Conservation (phyloP, 208 protist species). For the Leishmania tropica region DNA sequence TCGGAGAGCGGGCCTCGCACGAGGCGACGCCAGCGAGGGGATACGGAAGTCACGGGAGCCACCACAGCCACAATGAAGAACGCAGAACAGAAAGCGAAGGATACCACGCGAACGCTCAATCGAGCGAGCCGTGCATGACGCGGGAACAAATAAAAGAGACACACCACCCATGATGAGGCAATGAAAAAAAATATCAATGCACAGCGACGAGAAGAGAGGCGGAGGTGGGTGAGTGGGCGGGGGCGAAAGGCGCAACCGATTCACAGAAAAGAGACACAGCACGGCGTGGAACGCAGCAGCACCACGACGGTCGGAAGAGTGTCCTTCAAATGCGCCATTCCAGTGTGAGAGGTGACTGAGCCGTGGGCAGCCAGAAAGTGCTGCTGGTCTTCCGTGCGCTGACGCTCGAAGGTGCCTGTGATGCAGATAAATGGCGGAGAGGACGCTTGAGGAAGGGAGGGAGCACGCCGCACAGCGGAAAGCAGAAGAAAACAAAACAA, state of each 20-base stretch:
- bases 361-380: background rate
- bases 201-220: background rate
- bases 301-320: background rate
- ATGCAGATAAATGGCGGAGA: slow-evolving; percentile 16
- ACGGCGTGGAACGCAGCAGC: background rate
- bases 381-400: background rate
- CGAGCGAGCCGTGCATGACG: too few species aligned
- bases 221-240: background rate
- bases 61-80: too few species aligned
- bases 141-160: too few species aligned
- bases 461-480: background rate
- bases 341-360: background rate
- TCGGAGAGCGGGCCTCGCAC: too few species aligned
- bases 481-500: background rate
- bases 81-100: too few species aligned
- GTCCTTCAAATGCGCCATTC: background rate
- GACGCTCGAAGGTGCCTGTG: background rate
- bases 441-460: background rate
- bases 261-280: too few species aligned
- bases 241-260: too few species aligned
- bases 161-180: background rate
- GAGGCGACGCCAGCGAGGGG: too few species aligned
- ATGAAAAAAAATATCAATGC: background rate
- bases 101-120: too few species aligned
- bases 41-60: too few species aligned